Evolutionary conservation across 805 yeast genomes (phyloP), one percentile per base, ranked within the genome.

Genomic region (Saccharomycopsis babjevae): DNA sequence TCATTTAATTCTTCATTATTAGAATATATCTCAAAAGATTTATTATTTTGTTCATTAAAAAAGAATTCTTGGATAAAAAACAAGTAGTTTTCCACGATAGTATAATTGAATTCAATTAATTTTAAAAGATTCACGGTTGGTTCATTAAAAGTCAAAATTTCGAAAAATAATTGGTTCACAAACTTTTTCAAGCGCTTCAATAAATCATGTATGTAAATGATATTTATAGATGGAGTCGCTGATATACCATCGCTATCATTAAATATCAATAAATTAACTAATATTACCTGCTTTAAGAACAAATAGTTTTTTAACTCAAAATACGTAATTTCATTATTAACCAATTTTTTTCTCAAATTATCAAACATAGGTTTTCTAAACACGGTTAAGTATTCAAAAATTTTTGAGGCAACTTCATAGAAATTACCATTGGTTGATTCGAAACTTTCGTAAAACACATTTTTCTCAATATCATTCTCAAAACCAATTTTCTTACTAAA

Each of bases 81-180:
- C 22, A 64, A 50, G 64, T 56, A 79, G 60, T 75, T 79, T 68
- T 77, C 78, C 16, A 80, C 72, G 30, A 77, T 62, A n/a, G 65
- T 68, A 63, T 69, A 75, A 20, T 68, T 64, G 72, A 81, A 76
- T 64, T 82, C 83, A 36, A 72, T 68, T 20, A 76, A 71, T 34
- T 70, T 64, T 50, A 69, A 72, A 34, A 65, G 60, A 18, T 61
- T 55, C 5, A 64, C 60, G 38, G 65, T 62, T 16, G 66, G 66
- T 36, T 66, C 65, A 11, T 57, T 63, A 43, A 62, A 64, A 28
- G 57, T 50, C 46, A 63, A 57, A 20, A 61, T 46, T 22, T 67
- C 72, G 56, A 65, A 62, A 22, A 72, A 66, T 11, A 77, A 67
- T 28, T 77, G 80, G n/a, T 74, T 70, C 15, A 82, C 66, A 64